A percentile compares a stretch with the other conserved stretches of the same genome.
Conservation (phyloP, 2,329 filamentous ascomycete species). For the Aotearoamyces nothofagi region DNA sequence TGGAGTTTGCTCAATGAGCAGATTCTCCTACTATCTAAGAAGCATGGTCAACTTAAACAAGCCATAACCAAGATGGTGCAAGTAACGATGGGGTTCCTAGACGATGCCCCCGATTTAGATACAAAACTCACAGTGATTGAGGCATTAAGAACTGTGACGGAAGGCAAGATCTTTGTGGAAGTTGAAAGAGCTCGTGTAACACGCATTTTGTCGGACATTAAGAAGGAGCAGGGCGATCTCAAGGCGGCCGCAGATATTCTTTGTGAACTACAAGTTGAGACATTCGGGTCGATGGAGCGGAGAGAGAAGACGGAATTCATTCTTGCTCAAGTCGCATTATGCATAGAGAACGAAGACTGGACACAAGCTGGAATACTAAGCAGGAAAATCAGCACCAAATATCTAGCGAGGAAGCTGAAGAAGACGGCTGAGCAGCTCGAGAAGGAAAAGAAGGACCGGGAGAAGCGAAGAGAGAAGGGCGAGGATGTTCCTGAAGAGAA, state of each 20-base stretch:
- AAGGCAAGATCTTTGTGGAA: slow-evolving; percentile 99
- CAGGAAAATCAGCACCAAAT: slow-evolving; percentile 93
- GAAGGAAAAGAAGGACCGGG: slow-evolving; percentile 77
- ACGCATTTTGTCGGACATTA: slow-evolving; percentile 90
- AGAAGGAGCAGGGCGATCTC: slow-evolving; percentile 87
- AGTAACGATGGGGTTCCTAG: slow-evolving; percentile 82
- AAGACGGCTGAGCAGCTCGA: slow-evolving; percentile 80
- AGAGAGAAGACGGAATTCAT: slow-evolving; percentile 99
- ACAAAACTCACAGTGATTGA: slow-evolving; percentile 91
- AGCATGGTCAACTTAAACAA: slow-evolving; percentile 99
- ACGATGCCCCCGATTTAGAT: slow-evolving; percentile 70
- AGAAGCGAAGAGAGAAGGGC: slow-evolving; percentile 69
- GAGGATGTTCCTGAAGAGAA: slow-evolving; percentile 67
- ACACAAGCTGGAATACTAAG: slow-evolving; percentile 86
- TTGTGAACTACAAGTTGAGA: slow-evolving; percentile 96
- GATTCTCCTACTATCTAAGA: slow-evolving; percentile 90
- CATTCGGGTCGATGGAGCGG: slow-evolving; percentile 93
- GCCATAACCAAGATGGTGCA: slow-evolving; percentile 99
- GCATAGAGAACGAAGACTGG: slow-evolving; percentile 93
- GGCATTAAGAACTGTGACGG: slow-evolving; percentile 86
- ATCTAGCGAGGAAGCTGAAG: slow-evolving; percentile 80
- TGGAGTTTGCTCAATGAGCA: slow-evolving; percentile 96
- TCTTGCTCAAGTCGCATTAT: slow-evolving; percentile 81
- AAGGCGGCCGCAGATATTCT: slow-evolving; percentile 83
- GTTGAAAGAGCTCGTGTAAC: slow-evolving; percentile 94